phyloP scores from a whole-genome alignment of 768 basidiomycete genomes.

The Agrocybe praecox region DNA sequence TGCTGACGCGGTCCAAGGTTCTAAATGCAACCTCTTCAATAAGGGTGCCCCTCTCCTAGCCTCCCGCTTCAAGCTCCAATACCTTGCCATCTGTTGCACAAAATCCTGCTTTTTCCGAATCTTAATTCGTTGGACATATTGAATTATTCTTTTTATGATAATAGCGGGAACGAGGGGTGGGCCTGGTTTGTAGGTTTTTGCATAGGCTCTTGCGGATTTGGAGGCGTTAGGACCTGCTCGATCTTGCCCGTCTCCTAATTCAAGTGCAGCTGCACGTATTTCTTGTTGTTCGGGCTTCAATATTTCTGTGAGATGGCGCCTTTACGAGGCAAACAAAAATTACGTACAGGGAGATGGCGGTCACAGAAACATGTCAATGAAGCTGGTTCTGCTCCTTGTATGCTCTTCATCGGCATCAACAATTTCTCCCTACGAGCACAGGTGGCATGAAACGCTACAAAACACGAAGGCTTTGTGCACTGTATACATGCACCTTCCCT shows the following conservation, averaged over 20 bases:
- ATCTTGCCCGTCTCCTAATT: slow-evolving; percentile 48
- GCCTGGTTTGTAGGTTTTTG: slow-evolving; percentile 89
- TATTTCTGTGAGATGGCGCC: neutral
- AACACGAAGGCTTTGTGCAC: slow-evolving; percentile 89
- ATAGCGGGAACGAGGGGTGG: slow-evolving; percentile 90
- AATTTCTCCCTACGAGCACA: slow-evolving; percentile 89
- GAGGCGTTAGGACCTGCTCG: slow-evolving; percentile 45
- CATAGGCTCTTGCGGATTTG: slow-evolving; percentile 88
- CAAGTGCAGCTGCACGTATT: slow-evolving; percentile 54
- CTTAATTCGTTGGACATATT: slow-evolving; percentile 70
- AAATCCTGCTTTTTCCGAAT: slow-evolving; percentile 81
- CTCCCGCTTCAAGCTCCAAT: slow-evolving; percentile 98
- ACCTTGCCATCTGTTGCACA: slow-evolving; percentile 77
- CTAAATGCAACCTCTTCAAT: slow-evolving; percentile 89
- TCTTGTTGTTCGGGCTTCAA: slow-evolving; percentile 71
- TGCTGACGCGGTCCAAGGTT: slow-evolving; percentile 93
- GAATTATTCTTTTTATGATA: slow-evolving; percentile 77
- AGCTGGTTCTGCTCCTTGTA: slow-evolving; percentile 72
- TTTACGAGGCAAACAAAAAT: neutral
- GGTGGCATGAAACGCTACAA: slow-evolving; percentile 91
- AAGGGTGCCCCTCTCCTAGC: slow-evolving; percentile 91
- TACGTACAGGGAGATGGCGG: slow-evolving; percentile 83
- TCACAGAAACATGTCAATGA: slow-evolving; percentile 85
- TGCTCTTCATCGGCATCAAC: slow-evolving; percentile 84
- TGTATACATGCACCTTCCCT: slow-evolving; percentile 90